Conservation (phyloP, 768 basidiomycete species). For the Lactarius sp. region DNA sequence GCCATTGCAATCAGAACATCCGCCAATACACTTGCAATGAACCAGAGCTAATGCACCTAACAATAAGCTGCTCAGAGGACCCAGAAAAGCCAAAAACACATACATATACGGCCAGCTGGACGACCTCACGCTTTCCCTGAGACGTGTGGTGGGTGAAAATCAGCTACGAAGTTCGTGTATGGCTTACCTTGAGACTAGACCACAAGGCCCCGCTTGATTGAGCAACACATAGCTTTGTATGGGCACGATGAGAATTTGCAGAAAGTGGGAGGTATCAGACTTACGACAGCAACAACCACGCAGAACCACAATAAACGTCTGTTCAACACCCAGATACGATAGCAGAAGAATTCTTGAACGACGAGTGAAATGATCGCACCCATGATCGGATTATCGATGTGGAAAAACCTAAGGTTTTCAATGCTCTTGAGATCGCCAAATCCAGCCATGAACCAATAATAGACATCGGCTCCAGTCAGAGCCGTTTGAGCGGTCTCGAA, state of each 20-base stretch:
- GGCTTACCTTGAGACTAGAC: neutral
- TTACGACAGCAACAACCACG: neutral
- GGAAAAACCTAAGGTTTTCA: neutral
- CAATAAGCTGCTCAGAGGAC: neutral
- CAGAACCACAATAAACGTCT: conserved; percentile 11
- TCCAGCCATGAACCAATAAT: conserved; percentile 15
- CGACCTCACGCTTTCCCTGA: too few relatives aligned
- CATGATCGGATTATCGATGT: conserved; percentile 6
- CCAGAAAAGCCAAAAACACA: neutral
- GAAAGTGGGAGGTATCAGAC: neutral
- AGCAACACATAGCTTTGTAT: neutral
- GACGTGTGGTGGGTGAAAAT: too few relatives aligned
- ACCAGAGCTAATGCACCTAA: conserved; percentile 5
- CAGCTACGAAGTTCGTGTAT: too few relatives aligned
- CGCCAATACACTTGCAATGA: neutral
- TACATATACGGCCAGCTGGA: too few relatives aligned
- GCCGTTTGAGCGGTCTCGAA: conserved; percentile 9
- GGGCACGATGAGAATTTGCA: neutral
- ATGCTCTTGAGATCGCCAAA: conserved; percentile 6
- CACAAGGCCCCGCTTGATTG: conserved; percentile 3
- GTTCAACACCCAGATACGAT: conserved; percentile 16
- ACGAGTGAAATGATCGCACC: conserved; percentile 8
- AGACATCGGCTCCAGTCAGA: conserved; percentile 2
- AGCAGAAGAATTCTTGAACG: conserved; percentile 17
- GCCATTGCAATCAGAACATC: conserved; percentile 12